Conservation (phyloP, 108 stramenopile genomes). For the Nitzschia inconspicua region DNA sequence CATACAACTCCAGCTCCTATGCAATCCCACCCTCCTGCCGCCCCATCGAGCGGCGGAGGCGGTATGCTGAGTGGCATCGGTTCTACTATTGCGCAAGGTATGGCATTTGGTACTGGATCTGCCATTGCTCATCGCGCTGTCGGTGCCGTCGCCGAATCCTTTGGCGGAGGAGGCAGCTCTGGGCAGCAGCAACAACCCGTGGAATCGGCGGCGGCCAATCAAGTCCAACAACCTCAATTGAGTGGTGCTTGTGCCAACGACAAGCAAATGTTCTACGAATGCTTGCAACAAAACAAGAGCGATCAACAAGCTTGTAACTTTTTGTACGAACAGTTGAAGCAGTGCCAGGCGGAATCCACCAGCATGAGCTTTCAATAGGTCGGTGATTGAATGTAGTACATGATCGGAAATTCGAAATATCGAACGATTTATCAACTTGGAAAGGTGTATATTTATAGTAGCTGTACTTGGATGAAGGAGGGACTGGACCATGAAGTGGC, state of each 20-base stretch:
- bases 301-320: conserved; percentile 90
- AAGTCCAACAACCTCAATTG: conserved; percentile 32
- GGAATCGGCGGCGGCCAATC: not conserved
- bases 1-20: conserved; percentile 44
- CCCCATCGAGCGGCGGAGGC: conserved; percentile 45
- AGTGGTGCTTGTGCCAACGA: conserved; percentile 80
- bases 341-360: conserved; percentile 53
- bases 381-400: too few relatives aligned
- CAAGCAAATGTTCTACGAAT: conserved; percentile 92
- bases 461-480: too few relatives aligned
- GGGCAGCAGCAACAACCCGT: conserved; percentile 26
- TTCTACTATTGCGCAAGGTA: conserved; percentile 95
- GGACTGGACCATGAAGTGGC: too few relatives aligned
- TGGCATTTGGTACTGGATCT: conserved; percentile 96
- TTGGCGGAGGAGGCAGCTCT: conserved; percentile 52
- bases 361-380: too few relatives aligned
- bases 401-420: too few relatives aligned
- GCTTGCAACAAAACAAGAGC: conserved; percentile 85
- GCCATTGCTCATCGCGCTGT: conserved; percentile 95
- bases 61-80: conserved; percentile 96
- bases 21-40: conserved; percentile 39
- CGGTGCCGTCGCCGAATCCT: conserved; percentile 75
- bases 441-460: too few relatives aligned
- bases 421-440: too few relatives aligned
- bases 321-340: conserved; percentile 87